Percentiles rank a stretch among this genome's conserved stretches.
Conservation (phyloP, 345 rosid species). For the Aquilaria sinensis region DNA sequence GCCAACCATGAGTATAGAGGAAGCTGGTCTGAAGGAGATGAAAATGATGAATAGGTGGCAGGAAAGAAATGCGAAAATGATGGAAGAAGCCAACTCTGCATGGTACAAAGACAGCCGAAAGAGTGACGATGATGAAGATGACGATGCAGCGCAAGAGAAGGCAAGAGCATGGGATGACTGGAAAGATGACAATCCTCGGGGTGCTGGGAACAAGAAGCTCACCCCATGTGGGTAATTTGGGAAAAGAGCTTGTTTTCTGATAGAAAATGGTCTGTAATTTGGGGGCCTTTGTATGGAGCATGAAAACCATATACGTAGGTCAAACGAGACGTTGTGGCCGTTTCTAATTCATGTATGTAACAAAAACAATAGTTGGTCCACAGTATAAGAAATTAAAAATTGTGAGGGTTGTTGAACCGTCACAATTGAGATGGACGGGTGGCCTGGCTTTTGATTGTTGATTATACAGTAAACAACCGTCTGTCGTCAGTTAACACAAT, state of each 20-base stretch:
- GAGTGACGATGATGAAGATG: slow-evolving; percentile 51
- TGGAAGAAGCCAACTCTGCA: slow-evolving; percentile 86
- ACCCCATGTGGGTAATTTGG: slow-evolving; percentile 78
- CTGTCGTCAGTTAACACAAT: too few relatives aligned
- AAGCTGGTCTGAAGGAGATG: slow-evolving; percentile 94
- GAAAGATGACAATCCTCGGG: slow-evolving; percentile 98
- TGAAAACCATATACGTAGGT: background rate
- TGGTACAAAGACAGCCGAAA: slow-evolving; percentile 68
- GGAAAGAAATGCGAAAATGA: slow-evolving; percentile 63
- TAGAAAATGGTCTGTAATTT: slow-evolving; percentile 5
- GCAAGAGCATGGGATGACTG: slow-evolving; percentile 94
- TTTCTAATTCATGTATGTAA: too few relatives aligned
- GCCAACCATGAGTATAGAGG: slow-evolving; percentile 99
- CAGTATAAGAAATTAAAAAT: too few relatives aligned
- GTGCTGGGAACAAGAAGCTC: slow-evolving; percentile 95
- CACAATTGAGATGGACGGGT: too few relatives aligned
- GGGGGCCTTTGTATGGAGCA: background rate
- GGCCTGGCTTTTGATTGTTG: too few relatives aligned
- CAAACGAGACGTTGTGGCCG: background rate
- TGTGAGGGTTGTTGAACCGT: too few relatives aligned
- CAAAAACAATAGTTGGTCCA: too few relatives aligned
- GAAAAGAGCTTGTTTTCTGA: slow-evolving; percentile 12
- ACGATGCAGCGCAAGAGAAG: slow-evolving; percentile 63
- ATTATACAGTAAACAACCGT: too few relatives aligned
- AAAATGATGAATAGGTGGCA: slow-evolving; percentile 90